Conservation (phyloP, 2,329 filamentous ascomycete species). For the Neurospora crassa region DNA sequence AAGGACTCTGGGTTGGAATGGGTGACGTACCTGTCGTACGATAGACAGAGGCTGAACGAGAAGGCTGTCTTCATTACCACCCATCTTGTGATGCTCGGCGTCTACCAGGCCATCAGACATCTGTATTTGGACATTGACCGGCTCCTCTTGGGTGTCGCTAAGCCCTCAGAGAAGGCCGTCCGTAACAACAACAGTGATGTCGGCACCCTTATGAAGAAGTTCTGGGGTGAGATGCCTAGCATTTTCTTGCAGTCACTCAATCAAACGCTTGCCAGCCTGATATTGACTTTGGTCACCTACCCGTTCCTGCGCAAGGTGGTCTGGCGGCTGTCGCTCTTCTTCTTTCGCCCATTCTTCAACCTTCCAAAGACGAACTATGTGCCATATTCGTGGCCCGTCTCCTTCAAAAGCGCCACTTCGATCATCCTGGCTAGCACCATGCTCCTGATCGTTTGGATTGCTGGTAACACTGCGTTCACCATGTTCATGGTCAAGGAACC, state of each 20-base stretch:
- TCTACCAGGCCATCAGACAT: slow-evolving; percentile 61
- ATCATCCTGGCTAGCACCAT: slow-evolving; percentile 55
- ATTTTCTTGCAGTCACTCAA: slow-evolving; percentile 30
- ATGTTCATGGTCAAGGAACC: slow-evolving; percentile 73
- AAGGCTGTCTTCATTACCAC: slow-evolving; percentile 70
- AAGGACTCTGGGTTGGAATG: slow-evolving; percentile 54
- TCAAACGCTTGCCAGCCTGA: slow-evolving; percentile 29
- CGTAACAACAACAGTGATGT: slow-evolving; percentile 13
- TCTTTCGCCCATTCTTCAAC: slow-evolving; percentile 65
- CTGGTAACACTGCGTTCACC: slow-evolving; percentile 68
- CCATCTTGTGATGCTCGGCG: slow-evolving; percentile 58
- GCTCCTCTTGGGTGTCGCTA: slow-evolving; percentile 38
- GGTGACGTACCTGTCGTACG: slow-evolving; percentile 61
- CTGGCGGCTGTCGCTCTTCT: slow-evolving; percentile 61
- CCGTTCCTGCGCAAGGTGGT: slow-evolving; percentile 50
- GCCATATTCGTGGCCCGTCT: slow-evolving; percentile 47
- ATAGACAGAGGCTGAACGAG: slow-evolving; percentile 75
- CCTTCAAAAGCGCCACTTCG: slow-evolving; percentile 43
- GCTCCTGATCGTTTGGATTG: slow-evolving; percentile 64
- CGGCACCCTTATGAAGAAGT: slow-evolving; percentile 25
- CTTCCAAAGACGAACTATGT: slow-evolving; percentile 62
- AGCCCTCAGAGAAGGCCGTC: slow-evolving; percentile 14
- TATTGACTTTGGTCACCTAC: slow-evolving; percentile 49
- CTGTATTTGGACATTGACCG: slow-evolving; percentile 65
- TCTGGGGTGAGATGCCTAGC: slow-evolving; percentile 29